These are phyloP conservation scores for Zygosaccharomyces rouxii DNA, from an alignment of 805 yeast species.

Conservation along the genomic window DNA sequence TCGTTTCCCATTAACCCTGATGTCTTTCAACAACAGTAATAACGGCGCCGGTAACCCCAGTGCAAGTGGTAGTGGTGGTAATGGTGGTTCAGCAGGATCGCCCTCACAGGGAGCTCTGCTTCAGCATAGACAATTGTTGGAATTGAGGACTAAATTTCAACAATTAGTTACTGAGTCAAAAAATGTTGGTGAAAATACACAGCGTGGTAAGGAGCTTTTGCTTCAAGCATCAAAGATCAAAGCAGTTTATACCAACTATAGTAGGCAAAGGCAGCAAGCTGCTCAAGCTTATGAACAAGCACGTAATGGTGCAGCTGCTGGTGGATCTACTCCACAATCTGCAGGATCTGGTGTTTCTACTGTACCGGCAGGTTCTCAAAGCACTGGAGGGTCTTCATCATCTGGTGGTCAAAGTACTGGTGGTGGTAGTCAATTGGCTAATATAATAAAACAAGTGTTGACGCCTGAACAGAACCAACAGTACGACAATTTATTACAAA, in stretches of 20 bases:
- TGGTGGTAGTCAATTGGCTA: constrained; percentile 20
- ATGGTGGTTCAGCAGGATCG: constrained; percentile 4
- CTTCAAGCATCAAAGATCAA: constrained; percentile 61
- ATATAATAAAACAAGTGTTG: constrained; percentile 29
- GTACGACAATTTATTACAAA: constrained; percentile 26
- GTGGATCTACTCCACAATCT: constrained; percentile 11
- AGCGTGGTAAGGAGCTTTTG: constrained; percentile 58
- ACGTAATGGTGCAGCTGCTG: constrained; percentile 15
- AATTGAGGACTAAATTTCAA: constrained; percentile 55
- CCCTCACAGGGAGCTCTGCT: constrained; percentile 4
- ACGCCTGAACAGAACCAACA: constrained; percentile 33
- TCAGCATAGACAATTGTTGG: constrained; percentile 39
- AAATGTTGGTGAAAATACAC: constrained; percentile 54
- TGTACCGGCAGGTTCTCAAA: constrained; percentile 11
- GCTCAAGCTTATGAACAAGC: constrained; percentile 24
- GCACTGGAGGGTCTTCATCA: constrained; percentile 12
- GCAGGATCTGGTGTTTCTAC: constrained; percentile 7
- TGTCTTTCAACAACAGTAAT: constrained; percentile 11
- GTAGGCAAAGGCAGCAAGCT: constrained; percentile 35
- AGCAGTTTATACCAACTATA: constrained; percentile 53
- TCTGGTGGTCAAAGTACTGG: constrained; percentile 13
- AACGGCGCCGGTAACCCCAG: constrained; percentile 4
- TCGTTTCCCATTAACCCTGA: background rate
- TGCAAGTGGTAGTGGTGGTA: constrained; percentile 6
- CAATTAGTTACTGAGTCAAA: constrained; percentile 59